Evolutionary conservation across 2,329 filamentous ascomycete species (phyloP), one percentile per base, ranked within the genome.

Genomic region (Bimuria novae-zelandiae): DNA sequence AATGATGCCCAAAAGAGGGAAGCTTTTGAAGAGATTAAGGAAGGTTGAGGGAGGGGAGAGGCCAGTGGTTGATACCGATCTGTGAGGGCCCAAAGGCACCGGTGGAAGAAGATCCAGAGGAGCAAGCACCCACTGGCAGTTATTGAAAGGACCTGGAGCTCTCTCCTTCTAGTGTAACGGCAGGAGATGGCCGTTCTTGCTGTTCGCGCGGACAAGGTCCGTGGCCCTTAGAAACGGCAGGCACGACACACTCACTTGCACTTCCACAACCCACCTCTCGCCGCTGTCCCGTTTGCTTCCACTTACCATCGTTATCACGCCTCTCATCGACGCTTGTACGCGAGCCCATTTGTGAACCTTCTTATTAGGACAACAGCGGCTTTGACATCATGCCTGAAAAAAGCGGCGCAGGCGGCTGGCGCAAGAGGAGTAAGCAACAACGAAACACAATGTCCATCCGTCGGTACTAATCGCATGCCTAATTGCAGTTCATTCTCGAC

Each of bases 361-460:
- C 16, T 19, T 3, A 19, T 19, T n/a, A 4, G 7, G 17, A 10
- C 7, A 35, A 23, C 3, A 10, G 27, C 8, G 17, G 21, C 19
- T 29, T 21, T 47, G 23, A 14, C 33, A 25, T 37, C 44, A 47
- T 47, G 44, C 43, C 32, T 5, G 43, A 46, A 17, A 46, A 46
- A 36, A 47, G 44, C 23, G 44, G 44, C 8, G 22, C 32, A 7
- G 23, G 33, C 33, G 44, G 44, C 23, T 47, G 44, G 44, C 44
- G 44, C 33, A 47, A 47, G 22, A 47, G 44, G 16, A 47, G 44
- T 47, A 19, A 37, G 32, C 23, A 19, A 14, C n/a, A 17, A 1
- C 41, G 27, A 33, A 32, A 8, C 8, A 10, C 32, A 8, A 21
- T 16, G 14, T 11, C 19, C 22, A 10, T n/a, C 29, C 16, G 19